These are phyloP conservation scores for Acephala macrosclerotiorum DNA, from an alignment of 2,329 filamentous ascomycete genomes.

Conservation along the genomic window DNA sequence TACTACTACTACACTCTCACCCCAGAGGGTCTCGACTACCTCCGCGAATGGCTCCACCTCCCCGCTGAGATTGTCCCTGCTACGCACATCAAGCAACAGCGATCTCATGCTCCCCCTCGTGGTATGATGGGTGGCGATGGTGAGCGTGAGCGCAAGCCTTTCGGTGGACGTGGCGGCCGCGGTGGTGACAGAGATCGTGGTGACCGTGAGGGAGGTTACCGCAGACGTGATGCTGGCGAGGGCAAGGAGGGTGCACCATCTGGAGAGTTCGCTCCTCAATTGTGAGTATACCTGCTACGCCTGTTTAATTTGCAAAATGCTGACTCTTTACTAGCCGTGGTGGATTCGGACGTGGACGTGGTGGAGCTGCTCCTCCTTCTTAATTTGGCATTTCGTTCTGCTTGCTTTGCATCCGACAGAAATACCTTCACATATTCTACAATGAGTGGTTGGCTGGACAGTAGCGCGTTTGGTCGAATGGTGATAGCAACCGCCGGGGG, in stretches of 20 bases:
- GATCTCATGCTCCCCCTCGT: constrained; percentile 85
- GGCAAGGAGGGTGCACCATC: constrained; percentile 91
- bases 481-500: constrained; percentile 57
- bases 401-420: constrained; percentile 47
- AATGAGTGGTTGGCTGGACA: constrained; percentile 50
- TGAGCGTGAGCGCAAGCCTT: constrained; percentile 81
- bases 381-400: constrained; percentile 41
- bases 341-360: constrained; percentile 89
- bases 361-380: constrained; percentile 67
- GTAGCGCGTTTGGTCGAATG: constrained; percentile 54
- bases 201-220: constrained; percentile 87
- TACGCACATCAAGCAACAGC: constrained; percentile 99
- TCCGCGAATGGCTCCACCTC: constrained; percentile 99
- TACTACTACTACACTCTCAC: constrained; percentile 99
- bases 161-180: constrained; percentile 76
- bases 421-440: constrained; percentile 39
- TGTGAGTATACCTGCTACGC: constrained; percentile 61
- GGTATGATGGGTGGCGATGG: constrained; percentile 94
- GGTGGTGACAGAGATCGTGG: constrained; percentile 65
- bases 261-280: constrained; percentile 90
- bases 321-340: constrained; percentile 69
- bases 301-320: constrained; percentile 32
- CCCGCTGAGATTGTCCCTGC: constrained; percentile 99
- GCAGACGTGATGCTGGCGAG: constrained; percentile 85
- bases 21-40: constrained; percentile 99